Percentiles rank a stretch among this genome's conserved stretches.
phyloP scores from a whole-genome alignment of 192 early-diverging fungal genomes.

The Mortierella hygrophila region DNA sequence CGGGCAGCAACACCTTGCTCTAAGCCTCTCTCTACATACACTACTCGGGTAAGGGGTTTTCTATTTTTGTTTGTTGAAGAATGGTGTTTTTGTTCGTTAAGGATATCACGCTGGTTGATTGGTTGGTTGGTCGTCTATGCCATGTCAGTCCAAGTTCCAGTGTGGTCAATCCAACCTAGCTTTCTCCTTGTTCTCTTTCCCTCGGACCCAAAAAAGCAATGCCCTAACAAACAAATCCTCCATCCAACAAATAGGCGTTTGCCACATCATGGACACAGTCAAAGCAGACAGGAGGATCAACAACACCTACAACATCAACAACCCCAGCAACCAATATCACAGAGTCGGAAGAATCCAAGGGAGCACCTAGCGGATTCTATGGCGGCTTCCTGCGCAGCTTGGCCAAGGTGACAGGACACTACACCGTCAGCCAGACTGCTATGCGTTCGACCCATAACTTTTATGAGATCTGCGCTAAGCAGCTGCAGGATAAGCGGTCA shows the following conservation, averaged over 20 bases:
- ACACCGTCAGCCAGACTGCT: conserved; percentile 64
- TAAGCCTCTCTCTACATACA: conserved; percentile 18
- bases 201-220: no score
- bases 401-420: conserved; percentile 65
- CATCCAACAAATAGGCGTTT: conserved; percentile 8
- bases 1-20: conserved; percentile 18
- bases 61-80: neutral
- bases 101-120: neutral
- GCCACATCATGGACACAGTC: conserved; percentile 30
- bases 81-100: neutral
- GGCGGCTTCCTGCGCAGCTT: conserved; percentile 45
- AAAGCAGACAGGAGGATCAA: conserved; percentile 16
- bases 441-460: conserved; percentile 64
- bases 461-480: conserved; percentile 63
- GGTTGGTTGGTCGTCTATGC: no score
- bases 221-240: neutral
- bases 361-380: conserved; percentile 33
- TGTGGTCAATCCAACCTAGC: no score
- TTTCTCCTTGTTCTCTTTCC: no score
- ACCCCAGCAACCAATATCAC: neutral
- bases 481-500: conserved; percentile 59
- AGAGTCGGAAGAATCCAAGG: conserved; percentile 2
- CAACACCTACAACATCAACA: conserved; percentile 15
- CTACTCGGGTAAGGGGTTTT: conserved; percentile 20
- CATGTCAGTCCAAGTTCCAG: no score